These are phyloP conservation scores for Trametes sp. DNA, from an alignment of 1,284 basidiomycete species.

Conservation along the genomic window DNA sequence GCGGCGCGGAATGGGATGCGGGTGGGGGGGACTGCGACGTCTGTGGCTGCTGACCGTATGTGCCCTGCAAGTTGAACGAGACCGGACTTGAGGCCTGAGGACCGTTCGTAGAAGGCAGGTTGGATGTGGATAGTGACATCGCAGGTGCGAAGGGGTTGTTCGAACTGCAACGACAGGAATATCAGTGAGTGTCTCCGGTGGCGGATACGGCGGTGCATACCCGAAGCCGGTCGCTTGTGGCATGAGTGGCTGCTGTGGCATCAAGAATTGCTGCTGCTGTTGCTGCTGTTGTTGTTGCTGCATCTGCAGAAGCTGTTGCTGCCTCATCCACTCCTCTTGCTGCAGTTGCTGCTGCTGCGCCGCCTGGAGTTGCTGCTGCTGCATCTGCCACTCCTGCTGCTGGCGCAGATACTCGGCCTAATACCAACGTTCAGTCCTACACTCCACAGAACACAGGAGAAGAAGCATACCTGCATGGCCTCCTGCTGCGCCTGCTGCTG, in stretches of 20 bases:
- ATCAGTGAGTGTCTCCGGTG: neutral
- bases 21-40: constrained; percentile 43
- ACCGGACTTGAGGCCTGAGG: constrained; percentile 37
- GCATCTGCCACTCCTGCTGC: constrained; percentile 72
- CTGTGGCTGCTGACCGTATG: constrained; percentile 50
- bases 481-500: constrained; percentile 94
- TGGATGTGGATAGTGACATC: constrained; percentile 27
- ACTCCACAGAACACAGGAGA: neutral
- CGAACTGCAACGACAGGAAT: constrained; percentile 59
- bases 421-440: neutral
- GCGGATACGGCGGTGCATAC: constrained; percentile 42
- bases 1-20: constrained; percentile 42
- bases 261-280: constrained; percentile 49
- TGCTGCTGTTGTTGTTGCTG: constrained; percentile 69
- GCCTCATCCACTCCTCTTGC: constrained; percentile 74
- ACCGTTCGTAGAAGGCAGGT: constrained; percentile 26
- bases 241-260: constrained; percentile 56
- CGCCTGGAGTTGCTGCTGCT: constrained; percentile 54
- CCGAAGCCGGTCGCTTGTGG: constrained; percentile 79
- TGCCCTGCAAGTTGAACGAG: constrained; percentile 68
- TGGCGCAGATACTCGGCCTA: constrained; percentile 78
- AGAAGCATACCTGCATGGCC: constrained; percentile 61
- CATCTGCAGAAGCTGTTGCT: constrained; percentile 65
- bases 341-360: constrained; percentile 67
- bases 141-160: constrained; percentile 57